Evolutionary conservation across 192 early-diverging fungal genomes (phyloP).

Genomic region (Mortierella hygrophila): DNA sequence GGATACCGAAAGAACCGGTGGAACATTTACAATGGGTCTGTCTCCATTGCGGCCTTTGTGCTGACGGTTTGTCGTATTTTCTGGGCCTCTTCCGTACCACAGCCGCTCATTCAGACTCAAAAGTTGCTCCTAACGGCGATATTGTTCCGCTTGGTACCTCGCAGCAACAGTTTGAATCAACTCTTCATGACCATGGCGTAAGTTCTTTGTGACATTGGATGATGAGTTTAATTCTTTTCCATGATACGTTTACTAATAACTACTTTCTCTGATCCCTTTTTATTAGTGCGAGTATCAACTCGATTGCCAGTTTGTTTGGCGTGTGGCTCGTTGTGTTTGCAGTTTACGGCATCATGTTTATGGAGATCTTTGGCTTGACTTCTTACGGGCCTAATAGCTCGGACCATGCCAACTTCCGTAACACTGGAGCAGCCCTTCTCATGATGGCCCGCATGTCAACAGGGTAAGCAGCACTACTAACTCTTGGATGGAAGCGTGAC

Average conservation of each 20-base stretch:
- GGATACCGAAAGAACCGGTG: conserved; percentile 63
- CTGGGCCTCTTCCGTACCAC: background rate
- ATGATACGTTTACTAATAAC: background rate
- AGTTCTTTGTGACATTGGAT: conserved; percentile 11
- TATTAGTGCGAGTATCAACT: conserved; percentile 53
- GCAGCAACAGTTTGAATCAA: conserved; percentile 69
- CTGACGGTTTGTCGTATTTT: conserved; percentile 41
- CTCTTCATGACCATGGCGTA: conserved; percentile 73
- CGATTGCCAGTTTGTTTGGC: conserved; percentile 67
- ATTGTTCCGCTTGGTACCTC: conserved; percentile 68
- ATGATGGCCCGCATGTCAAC: conserved; percentile 68
- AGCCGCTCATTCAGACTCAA: conserved; percentile 61
- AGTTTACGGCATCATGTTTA: conserved; percentile 71
- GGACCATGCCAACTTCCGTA: conserved; percentile 66
- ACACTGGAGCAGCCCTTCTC: conserved; percentile 57
- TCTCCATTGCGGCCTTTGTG: conserved; percentile 63
- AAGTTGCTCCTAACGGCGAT: conserved; percentile 70
- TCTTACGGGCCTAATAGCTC: conserved; percentile 61
- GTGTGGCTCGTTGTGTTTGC: conserved; percentile 72
- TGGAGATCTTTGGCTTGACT: conserved; percentile 73
- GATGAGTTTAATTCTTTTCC: background rate
- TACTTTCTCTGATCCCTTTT: conserved; percentile 15
- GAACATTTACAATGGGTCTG: conserved; percentile 77
- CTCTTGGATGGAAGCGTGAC: background rate
- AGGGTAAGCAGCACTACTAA: conserved; percentile 54